Conservation (phyloP, 306 rosid genomes). For the Psophocarpus tetragonolobus region DNA sequence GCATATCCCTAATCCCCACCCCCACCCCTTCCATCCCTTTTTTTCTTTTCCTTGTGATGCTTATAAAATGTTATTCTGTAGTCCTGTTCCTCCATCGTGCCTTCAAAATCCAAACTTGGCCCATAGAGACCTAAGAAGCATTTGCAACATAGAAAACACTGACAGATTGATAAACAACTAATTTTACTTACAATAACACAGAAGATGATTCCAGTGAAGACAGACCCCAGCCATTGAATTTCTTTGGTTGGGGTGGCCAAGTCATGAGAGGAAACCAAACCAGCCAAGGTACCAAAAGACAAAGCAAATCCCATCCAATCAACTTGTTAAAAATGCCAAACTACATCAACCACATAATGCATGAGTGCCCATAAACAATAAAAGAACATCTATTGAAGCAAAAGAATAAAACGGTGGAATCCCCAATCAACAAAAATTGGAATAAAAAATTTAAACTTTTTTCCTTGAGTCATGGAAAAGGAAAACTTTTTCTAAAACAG, state of each 20-base stretch:
- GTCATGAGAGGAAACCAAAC: slow-evolving; percentile 38
- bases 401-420: slow-evolving; percentile 12
- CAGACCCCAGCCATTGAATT: slow-evolving; percentile 63
- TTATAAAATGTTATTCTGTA: neutral
- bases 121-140: neutral
- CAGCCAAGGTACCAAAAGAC: slow-evolving; percentile 36
- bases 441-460: neutral
- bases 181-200: slow-evolving; percentile 69
- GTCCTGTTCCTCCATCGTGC: slow-evolving; percentile 8
- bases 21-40: neutral
- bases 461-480: neutral
- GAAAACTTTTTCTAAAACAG: neutral
- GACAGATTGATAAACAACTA: slow-evolving; percentile 4
- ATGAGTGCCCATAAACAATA: neutral
- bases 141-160: slow-evolving; percentile 11
- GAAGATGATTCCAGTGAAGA: slow-evolving; percentile 60
- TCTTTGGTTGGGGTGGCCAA: slow-evolving; percentile 48
- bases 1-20: neutral
- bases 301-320: slow-evolving; percentile 48
- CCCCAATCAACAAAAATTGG: neutral
- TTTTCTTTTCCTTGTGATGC: neutral
- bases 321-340: slow-evolving; percentile 30
- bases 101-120: slow-evolving; percentile 1
- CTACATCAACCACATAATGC: slow-evolving; percentile 32
- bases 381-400: neutral